Evolutionary conservation across 179 eudicot genomes (phyloP).

Genomic region (Silene coronaria): DNA sequence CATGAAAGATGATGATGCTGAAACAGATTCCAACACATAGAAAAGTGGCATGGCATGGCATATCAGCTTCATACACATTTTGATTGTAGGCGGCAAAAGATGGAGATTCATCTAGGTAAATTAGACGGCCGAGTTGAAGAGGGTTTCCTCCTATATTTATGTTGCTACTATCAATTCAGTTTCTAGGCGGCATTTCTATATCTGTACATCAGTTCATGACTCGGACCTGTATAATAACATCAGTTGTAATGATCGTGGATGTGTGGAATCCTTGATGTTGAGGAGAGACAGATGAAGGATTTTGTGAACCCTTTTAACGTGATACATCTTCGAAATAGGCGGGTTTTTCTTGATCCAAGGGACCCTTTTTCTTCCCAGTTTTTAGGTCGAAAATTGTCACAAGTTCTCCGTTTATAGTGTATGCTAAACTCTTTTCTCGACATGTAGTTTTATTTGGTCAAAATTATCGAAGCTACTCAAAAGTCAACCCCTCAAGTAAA

Average conservation of each 20-base stretch:
- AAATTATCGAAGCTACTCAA: too few relatives aligned
- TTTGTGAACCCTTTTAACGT: not conserved
- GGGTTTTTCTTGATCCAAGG: not conserved
- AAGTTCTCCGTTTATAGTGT: too few relatives aligned
- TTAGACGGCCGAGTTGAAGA: not conserved
- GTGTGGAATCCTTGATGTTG: not conserved
- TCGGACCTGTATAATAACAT: not conserved
- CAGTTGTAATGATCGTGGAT: not conserved
- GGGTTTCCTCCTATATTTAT: not conserved
- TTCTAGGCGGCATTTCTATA: not conserved
- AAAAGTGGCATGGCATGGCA: not conserved
- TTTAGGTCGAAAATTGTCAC: not conserved
- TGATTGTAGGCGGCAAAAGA: not conserved
- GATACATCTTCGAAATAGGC: not conserved
- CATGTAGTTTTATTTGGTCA: too few relatives aligned
- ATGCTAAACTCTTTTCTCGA: too few relatives aligned
- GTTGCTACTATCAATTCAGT: not conserved
- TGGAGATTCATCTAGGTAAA: not conserved
- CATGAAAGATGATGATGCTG: slow-evolving; percentile 65
- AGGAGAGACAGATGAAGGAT: not conserved
- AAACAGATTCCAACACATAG: slow-evolving; percentile 9
- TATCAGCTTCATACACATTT: slow-evolving; percentile 4
- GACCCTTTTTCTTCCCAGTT: not conserved
- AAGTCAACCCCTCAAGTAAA: too few relatives aligned
- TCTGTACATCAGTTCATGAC: not conserved